Evolutionary conservation across 2,329 filamentous ascomycete genomes (phyloP), one percentile per base, ranked within the genome.

Genomic region (Orbilia quercus): DNA sequence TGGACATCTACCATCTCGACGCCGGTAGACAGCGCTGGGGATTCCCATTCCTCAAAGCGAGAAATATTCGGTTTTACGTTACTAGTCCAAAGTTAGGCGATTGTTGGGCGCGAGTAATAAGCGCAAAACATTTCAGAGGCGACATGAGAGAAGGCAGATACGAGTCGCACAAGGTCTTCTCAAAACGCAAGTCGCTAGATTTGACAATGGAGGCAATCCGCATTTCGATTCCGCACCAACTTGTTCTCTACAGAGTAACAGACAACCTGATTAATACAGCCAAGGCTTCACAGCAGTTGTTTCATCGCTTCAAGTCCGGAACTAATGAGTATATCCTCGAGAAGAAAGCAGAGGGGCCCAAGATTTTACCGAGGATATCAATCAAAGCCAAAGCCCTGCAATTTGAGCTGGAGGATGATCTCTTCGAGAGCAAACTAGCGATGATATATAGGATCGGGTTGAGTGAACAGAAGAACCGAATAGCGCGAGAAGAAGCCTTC

Each of bases 391-490:
- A 91, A 77, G 91, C 90, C 3, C 84, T 99, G 22, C 82, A 96
- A 1, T 94, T 99, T 70, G 94, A 98, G 79, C 84, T 99, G 36
- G 95, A 99, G 81, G 95, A 99, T 79, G 94, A 95, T 54, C 90
- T 91, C 0, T 99, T 99, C 78, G 95, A 99, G 80, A 99, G 93
- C 91, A 98, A 97, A 79, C 84, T 99, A 7, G 92, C 93, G 14
- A 89, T 92, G 79, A 99, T 99, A 57, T 99, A 98, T 80, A 89
- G 94, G 31, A 88, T 91, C 48, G 95, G 96, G 0, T 85, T 94
- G 18, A 84, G 93, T 63, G 95, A 99, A 80, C 94, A 98, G 80
- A 89, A 90, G 79, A 95, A 98, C 80, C 87, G 95, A 18, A 83
- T 96, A 62, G 93, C 94, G 2, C 88, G 95, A 45, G 92, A 96